Conservation (phyloP, 2,329 filamentous ascomycete species). For the Alternaria triticina region DNA sequence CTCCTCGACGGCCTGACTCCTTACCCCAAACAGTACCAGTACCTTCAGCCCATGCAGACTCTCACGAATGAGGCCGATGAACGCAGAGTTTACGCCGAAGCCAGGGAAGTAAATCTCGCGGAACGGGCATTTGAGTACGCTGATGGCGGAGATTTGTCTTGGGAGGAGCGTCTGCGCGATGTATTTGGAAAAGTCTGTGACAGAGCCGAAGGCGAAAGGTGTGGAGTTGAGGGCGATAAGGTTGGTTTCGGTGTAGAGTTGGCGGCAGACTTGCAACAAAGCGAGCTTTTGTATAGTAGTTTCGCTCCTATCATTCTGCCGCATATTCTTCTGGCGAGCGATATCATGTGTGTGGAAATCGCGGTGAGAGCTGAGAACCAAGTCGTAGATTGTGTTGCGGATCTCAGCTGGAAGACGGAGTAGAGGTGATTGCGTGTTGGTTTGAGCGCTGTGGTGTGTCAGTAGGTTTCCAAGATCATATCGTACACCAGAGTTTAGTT, state of each 20-base stretch:
- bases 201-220: neutral
- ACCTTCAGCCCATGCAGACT: neutral
- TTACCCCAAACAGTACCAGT: neutral
- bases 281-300: neutral
- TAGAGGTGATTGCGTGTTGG: constrained; percentile 17
- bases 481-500: too few relatives aligned
- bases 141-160: fast-evolving
- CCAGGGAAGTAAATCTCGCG: neutral
- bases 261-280: neutral
- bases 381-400: constrained; percentile 61
- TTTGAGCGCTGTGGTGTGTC: too few relatives aligned
- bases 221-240: neutral
- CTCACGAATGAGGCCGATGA: neutral
- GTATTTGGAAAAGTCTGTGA: neutral
- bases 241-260: neutral
- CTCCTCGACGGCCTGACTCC: neutral
- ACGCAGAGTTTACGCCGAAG: neutral
- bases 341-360: neutral
- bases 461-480: too few relatives aligned
- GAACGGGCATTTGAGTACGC: neutral
- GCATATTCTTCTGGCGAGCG: neutral
- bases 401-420: constrained; percentile 64
- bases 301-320: neutral
- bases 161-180: neutral
- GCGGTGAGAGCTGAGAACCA: constrained; percentile 32